Base-by-base conservation (phyloP, 1,284 basidiomycete species). In the Rhodotorula sp. region DNA sequence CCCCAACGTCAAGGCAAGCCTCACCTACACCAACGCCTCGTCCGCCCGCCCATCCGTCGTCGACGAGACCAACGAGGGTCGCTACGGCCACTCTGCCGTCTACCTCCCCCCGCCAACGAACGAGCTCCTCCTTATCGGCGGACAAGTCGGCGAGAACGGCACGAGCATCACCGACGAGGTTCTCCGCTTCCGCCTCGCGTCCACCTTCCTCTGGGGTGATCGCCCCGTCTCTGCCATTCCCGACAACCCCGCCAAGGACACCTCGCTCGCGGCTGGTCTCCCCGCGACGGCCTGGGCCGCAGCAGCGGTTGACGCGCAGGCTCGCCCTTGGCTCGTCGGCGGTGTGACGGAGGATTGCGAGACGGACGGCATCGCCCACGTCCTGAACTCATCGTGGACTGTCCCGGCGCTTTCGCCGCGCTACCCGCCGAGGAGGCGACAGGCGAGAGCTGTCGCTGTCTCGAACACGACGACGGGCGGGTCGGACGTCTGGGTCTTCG, bases 11-110 rank as follows among this genome's bases (percentile, higher is more conserved):
- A 34, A 32, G 7, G 32, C 53, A 6, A 3, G 8, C 17, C n/a
- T 63, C 41, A 22, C 39, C n/a, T 63, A 63, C 62, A n/a, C 53
- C 4, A 63, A 63, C 41, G 39, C 51, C 27, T 44, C 53, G n/a
- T n/a, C 22, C 15, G 8, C 56, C 0, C 48, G 17, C 21, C 55
- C 64, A 1, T 25, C 34, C 29, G 53, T 57, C 39, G 48, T 51
- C 55, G 27, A 29, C 36, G 37, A 60, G 10, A n/a, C 57, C 22
- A 17, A 29, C 15, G 22, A 57, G 13, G 72, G 72, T 6, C 73
- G 80, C 27, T 81, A 80, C 76, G 80, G 80, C 15, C 78, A 81
- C 50, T 53, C 73, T 3, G 74, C 80, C n/a, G 63, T 77, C 37
- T 80, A 75, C 69, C 70, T 81, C 55, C 66, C 69, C 0, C 48